Conservation (phyloP, 2,329 filamentous ascomycete species). For the Metarhizium guizhouense region DNA sequence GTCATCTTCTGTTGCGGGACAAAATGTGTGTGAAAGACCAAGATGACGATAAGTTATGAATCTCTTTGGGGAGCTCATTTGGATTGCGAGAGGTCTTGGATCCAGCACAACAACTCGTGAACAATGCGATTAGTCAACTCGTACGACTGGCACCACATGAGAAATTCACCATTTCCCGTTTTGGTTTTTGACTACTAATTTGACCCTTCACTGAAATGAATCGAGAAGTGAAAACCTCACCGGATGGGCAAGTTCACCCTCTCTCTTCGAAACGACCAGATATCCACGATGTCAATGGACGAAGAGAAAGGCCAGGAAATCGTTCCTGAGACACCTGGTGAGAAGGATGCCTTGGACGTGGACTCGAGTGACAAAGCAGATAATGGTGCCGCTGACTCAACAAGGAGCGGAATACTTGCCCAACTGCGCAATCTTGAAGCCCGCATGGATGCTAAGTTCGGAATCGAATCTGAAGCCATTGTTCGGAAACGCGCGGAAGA, state of each 20-base stretch:
- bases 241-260: neutral
- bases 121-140: too few relatives aligned
- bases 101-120: too few relatives aligned
- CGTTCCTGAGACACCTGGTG: neutral
- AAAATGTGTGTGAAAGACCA: too few relatives aligned
- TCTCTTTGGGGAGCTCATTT: too few relatives aligned
- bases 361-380: neutral
- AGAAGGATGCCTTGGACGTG: neutral
- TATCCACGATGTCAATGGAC: neutral
- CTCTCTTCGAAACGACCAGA: neutral
- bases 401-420: conserved; percentile 20
- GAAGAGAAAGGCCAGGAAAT: neutral
- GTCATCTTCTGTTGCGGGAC: too few relatives aligned
- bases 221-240: neutral
- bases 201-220: neutral
- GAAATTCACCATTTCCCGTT: too few relatives aligned
- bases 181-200: too few relatives aligned
- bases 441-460: conserved; percentile 34
- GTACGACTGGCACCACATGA: too few relatives aligned
- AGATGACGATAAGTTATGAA: too few relatives aligned
- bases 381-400: neutral
- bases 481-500: conserved; percentile 36
- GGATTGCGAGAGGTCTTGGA: too few relatives aligned
- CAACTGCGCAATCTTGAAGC: conserved; percentile 32
- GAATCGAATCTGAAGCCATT: conserved; percentile 39